phyloP scores from a whole-genome alignment of 148 eudicot genomes.

The Rhododendron williamsianum region DNA sequence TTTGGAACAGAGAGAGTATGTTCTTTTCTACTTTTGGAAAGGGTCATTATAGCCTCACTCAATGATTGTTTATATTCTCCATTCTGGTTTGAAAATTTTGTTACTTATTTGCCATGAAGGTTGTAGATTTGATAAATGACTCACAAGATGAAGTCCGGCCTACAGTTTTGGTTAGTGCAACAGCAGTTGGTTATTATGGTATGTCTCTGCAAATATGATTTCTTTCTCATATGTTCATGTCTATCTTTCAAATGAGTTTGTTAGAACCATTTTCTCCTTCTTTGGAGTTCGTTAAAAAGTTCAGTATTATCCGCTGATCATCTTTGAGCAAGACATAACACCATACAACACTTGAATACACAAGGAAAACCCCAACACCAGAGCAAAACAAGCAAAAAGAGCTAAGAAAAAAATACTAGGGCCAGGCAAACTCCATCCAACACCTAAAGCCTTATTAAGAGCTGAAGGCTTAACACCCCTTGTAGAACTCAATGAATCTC shows the following conservation, averaged over 20 bases:
- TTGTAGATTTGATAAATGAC: constrained; percentile 68
- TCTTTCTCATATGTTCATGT: background rate
- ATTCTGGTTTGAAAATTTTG: background rate
- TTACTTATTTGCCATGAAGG: constrained; percentile 39
- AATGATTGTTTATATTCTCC: background rate
- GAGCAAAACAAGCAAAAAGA: background rate
- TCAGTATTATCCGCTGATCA: background rate
- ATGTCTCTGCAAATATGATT: constrained; percentile 9
- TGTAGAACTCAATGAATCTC: background rate
- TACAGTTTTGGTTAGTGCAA: constrained; percentile 82
- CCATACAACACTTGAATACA: background rate
- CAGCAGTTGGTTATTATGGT: constrained; percentile 98
- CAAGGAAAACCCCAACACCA: background rate
- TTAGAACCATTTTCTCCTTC: background rate
- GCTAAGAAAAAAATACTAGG: background rate
- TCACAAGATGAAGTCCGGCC: constrained; percentile 66
- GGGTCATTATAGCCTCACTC: background rate
- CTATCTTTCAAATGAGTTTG: background rate
- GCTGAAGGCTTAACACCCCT: background rate
- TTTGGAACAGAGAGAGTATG: background rate
- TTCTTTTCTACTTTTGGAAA: background rate
- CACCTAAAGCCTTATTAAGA: background rate
- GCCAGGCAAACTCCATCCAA: background rate
- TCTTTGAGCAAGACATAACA: background rate
- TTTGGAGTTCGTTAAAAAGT: background rate